A percentile compares a stretch with the other conserved stretches of the same genome.
These are phyloP conservation scores for Circinella umbellata DNA, from an alignment of 371 early-diverging fungal species.

Conservation along the genomic window DNA sequence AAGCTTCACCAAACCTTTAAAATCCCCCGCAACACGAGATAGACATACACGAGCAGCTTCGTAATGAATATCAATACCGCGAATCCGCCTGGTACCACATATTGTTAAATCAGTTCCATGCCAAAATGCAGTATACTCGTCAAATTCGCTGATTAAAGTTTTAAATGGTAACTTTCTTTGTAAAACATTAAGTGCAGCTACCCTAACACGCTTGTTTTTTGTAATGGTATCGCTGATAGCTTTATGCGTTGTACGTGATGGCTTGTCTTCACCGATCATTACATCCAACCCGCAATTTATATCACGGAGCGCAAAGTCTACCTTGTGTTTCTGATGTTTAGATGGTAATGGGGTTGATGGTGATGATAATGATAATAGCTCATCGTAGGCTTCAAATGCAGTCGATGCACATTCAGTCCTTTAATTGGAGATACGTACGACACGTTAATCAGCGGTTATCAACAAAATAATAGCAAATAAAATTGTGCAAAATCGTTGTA, in stretches of 20 bases:
- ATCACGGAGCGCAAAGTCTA: no score
- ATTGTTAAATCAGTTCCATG: neutral
- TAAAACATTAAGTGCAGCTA: neutral
- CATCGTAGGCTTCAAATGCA: neutral
- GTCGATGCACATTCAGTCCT: neutral
- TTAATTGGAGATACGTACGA: neutral
- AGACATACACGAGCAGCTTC: no score
- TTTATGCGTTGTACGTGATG: neutral
- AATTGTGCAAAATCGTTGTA: neutral
- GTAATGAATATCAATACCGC: neutral
- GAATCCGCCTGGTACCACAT: neutral
- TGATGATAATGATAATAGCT: slow-evolving; percentile 1
- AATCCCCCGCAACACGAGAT: no score
- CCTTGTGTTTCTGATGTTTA: no score
- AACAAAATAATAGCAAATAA: neutral
- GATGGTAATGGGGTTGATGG: neutral
- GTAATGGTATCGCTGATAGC: neutral
- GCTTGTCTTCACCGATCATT: neutral
- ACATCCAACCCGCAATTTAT: neutral
- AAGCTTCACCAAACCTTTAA: no score
- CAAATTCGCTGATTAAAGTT: neutral
- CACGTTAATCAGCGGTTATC: neutral
- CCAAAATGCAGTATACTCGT: neutral
- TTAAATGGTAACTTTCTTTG: neutral
- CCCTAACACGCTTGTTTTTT: neutral